phyloP scores from a whole-genome alignment of 1,284 basidiomycete genomes.

The Prillingera fragicola region DNA sequence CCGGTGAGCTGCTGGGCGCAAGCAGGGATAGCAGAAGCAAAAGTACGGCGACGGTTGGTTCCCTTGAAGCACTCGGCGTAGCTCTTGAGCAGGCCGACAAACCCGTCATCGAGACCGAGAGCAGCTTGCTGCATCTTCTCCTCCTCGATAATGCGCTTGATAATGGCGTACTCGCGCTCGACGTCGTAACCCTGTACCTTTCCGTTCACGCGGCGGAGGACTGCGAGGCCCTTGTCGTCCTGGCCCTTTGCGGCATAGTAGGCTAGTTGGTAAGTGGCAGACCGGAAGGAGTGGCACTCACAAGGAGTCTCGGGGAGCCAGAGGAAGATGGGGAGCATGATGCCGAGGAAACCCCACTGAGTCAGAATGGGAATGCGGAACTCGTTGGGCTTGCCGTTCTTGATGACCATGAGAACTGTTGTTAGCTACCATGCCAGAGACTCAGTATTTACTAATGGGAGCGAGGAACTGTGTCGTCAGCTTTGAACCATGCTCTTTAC shows the following conservation, averaged over 20 bases:
- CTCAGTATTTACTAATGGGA: too few relatives aligned
- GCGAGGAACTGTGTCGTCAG: slow-evolving; percentile 16
- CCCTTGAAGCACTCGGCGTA: slow-evolving; percentile 3
- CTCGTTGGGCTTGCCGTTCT: slow-evolving; percentile 5
- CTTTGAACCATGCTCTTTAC: too few relatives aligned
- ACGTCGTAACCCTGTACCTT: slow-evolving; percentile 19
- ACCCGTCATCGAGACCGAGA: slow-evolving; percentile 10
- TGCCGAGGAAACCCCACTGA: slow-evolving; percentile 16
- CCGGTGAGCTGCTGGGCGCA: slow-evolving; percentile 22
- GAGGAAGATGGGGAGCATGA: slow-evolving; percentile 17
- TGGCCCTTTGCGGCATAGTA: slow-evolving; percentile 20
- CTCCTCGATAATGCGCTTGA: slow-evolving; percentile 12
- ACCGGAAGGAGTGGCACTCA: too few relatives aligned
- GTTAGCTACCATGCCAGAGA: slow-evolving; percentile 1
- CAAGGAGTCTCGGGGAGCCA: slow-evolving; percentile 24
- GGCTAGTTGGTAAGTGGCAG: too few relatives aligned
- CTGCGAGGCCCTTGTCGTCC: slow-evolving; percentile 21
- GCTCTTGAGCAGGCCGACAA: slow-evolving; percentile 7
- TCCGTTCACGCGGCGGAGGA: slow-evolving; percentile 18
- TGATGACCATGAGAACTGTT: slow-evolving; percentile 14
- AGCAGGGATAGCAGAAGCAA: slow-evolving; percentile 19
- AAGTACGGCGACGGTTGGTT: slow-evolving; percentile 13
- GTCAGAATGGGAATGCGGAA: slow-evolving; percentile 13
- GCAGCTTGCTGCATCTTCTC: slow-evolving; percentile 12
- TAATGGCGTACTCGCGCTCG: slow-evolving; percentile 20